Evolutionary conservation across 139 green algal species (phyloP), one percentile per base, ranked within the genome.

Genomic region (Chlamydomonas sp.): DNA sequence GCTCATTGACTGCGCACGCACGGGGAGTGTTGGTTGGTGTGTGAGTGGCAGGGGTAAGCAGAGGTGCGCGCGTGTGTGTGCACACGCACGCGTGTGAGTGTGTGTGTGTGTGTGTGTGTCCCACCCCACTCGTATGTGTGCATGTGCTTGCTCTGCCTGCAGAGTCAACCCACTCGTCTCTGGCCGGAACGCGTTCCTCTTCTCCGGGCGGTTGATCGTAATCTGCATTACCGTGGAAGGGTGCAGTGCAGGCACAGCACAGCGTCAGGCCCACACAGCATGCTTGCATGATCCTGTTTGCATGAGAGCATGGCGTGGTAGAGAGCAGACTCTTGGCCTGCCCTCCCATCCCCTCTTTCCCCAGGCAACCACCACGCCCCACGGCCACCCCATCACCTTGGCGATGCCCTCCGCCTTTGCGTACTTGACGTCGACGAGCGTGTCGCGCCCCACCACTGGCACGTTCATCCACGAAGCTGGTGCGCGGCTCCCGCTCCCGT

Each of bases 131-230:
- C n/a, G n/a, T n/a, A n/a, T n/a, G n/a, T n/a, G n/a, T n/a, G n/a
- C n/a, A n/a, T n/a, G n/a, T n/a, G n/a, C n/a, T n/a, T 16, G 43
- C n/a, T 37, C 31, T 31, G 31, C 31, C 13, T 69, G 6, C 24
- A 69, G 62, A 10, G 8, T 35, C 49, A 3, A 10, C 65, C 33
- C 28, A 91, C 87, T 79, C 67, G 94, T 99, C 34, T 79, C 76
- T 2, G 94, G 94, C 2, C 80, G 90, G 83, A 99, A 99, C 1
- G 94, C 95, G 63, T 99, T 99, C 22, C 93, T 75, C 65, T 86
- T 89, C 16, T 97, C 71, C 16, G 93, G 94, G 1, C 94, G 72
- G 71, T 97, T 97, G 73, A 99, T 98, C 31, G 84, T 96, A 22
- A 99, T 95, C 89, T 97, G 88, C 72, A 74, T n/a, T 29, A 36